Evolutionary conservation across 169 alveolate genomes (phyloP).

Genomic region (Plasmodium gonderi): DNA sequence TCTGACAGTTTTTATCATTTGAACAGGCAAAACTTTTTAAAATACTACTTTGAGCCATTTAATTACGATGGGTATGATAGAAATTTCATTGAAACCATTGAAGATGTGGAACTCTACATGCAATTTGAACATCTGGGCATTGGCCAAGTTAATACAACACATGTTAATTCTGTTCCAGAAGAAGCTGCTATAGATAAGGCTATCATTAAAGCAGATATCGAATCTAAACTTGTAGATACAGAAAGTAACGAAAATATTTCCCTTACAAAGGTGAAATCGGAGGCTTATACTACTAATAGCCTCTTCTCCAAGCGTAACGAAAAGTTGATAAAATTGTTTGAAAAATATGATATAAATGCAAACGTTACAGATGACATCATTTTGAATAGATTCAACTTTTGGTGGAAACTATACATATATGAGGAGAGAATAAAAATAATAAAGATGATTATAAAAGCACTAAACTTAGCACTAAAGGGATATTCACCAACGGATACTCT

Average conservation of each 20-base stretch:
- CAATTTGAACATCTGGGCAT: neutral
- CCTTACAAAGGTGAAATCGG: too few relatives aligned
- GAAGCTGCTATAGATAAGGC: too few relatives aligned
- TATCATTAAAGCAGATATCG: too few relatives aligned
- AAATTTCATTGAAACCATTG: conserved; percentile 18
- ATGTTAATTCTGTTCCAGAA: too few relatives aligned
- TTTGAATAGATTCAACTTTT: conserved; percentile 36
- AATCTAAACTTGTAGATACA: too few relatives aligned
- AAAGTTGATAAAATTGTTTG: conserved; percentile 1
- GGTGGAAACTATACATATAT: conserved; percentile 62
- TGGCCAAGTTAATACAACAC: too few relatives aligned
- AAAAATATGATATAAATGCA: conserved; percentile 24
- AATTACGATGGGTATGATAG: conserved; percentile 29
- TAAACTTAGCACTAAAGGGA: conserved; percentile 66
- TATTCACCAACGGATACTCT: conserved; percentile 72
- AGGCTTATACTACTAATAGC: too few relatives aligned
- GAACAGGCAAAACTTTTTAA: conserved; percentile 26
- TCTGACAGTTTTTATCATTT: conserved; percentile 70
- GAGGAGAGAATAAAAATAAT: conserved; percentile 51
- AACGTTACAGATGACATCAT: conserved; percentile 22
- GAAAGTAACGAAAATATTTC: too few relatives aligned
- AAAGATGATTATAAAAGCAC: conserved; percentile 57
- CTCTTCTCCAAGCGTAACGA: conserved; percentile 21
- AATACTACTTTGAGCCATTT: conserved; percentile 47
- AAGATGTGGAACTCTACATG: neutral